These are phyloP conservation scores for Globisporangium barbulae DNA, from an alignment of 352 stramenopile genomes.

Conservation along the genomic window DNA sequence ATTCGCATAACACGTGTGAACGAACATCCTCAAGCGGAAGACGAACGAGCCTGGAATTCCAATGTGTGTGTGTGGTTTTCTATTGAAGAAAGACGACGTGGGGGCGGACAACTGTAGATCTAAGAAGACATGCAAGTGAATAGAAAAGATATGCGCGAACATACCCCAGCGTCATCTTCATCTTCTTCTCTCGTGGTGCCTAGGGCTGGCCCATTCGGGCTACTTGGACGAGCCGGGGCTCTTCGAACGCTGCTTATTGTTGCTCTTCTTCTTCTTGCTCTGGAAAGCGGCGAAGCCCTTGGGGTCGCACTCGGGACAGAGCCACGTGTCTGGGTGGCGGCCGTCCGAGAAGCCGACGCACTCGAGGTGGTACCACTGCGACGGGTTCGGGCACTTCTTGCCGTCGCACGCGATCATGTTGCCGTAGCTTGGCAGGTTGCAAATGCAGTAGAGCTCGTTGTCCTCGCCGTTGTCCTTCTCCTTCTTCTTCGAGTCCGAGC, in stretches of 20 bases:
- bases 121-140: neutral
- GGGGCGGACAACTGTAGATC: neutral
- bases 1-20: conserved; percentile 20
- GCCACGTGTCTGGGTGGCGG: conserved; percentile 81
- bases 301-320: conserved; percentile 83
- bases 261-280: conserved; percentile 86
- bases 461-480: conserved; percentile 68
- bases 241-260: conserved; percentile 65
- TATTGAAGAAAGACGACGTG: neutral
- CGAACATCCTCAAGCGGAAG: too few relatives aligned
- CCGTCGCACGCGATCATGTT: conserved; percentile 89
- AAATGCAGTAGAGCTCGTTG: conserved; percentile 89
- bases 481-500: conserved; percentile 50
- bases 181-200: neutral
- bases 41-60: too few relatives aligned
- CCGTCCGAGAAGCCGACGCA: conserved; percentile 81
- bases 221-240: conserved; percentile 46
- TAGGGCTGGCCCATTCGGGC: neutral
- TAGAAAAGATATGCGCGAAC: neutral
- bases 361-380: conserved; percentile 87
- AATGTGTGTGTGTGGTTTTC: neutral
- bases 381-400: conserved; percentile 85
- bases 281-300: conserved; percentile 75
- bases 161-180: neutral
- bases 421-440: conserved; percentile 82